Evolutionary conservation across 371 early-diverging fungal genomes (phyloP).

Genomic region (Coemansia linderi): DNA sequence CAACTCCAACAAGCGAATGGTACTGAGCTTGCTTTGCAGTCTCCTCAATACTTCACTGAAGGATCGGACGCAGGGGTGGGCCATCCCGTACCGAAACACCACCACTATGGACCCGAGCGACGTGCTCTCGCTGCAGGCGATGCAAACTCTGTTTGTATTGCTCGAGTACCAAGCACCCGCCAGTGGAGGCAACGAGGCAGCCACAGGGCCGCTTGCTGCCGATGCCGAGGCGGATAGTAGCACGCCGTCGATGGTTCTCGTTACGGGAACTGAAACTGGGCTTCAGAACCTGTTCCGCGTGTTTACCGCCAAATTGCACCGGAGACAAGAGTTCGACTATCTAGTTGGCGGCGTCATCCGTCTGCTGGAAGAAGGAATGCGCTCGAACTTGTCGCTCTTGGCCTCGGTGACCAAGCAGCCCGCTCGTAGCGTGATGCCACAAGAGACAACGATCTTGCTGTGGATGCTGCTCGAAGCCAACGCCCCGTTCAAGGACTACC

Average conservation of each 20-base stretch:
- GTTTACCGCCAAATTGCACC: constrained; percentile 76
- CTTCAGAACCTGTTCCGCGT: constrained; percentile 68
- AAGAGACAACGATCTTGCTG: constrained; percentile 79
- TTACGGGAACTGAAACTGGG: constrained; percentile 47
- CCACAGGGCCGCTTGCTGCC: constrained; percentile 6
- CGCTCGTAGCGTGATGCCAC: constrained; percentile 37
- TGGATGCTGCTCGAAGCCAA: constrained; percentile 83
- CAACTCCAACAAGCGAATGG: constrained; percentile 72
- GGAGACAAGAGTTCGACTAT: constrained; percentile 76
- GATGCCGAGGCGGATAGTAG: constrained; percentile 14
- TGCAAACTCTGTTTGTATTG: constrained; percentile 69
- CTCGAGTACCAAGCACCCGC: constrained; percentile 67
- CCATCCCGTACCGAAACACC: constrained; percentile 83
- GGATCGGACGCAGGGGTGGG: constrained; percentile 84
- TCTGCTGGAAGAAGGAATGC: constrained; percentile 77
- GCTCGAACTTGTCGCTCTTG: constrained; percentile 56
- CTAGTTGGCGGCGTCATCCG: constrained; percentile 73
- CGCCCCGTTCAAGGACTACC: constrained; percentile 67
- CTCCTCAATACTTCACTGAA: constrained; percentile 76
- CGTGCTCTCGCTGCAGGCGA: constrained; percentile 66
- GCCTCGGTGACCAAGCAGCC: constrained; percentile 49
- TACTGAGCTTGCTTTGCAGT: constrained; percentile 77
- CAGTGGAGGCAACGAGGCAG: constrained; percentile 10
- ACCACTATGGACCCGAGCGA: constrained; percentile 72
- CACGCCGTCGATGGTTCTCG: constrained; percentile 38